phyloP scores from a whole-genome alignment of 2,329 filamentous ascomycete species.

The Ceratocystis lukuohia region DNA sequence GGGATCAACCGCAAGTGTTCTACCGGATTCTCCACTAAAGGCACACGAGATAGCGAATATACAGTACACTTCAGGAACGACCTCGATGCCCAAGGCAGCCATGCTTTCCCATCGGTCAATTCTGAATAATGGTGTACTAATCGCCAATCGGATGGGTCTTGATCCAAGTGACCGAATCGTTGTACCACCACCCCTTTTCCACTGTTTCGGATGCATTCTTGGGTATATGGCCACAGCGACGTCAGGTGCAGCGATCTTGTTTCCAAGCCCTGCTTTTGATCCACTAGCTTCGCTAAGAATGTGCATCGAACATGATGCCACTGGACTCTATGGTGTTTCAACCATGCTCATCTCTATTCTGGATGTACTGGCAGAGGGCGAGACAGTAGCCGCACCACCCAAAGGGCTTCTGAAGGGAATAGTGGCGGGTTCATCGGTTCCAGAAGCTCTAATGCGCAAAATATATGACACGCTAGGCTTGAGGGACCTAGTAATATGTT shows the following conservation, averaged over 20 bases:
- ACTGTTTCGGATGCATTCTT: slow-evolving; percentile 81
- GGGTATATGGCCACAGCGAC: slow-evolving; percentile 96
- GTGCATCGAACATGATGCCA: slow-evolving; percentile 40
- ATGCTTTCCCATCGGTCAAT: slow-evolving; percentile 77
- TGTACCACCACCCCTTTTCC: slow-evolving; percentile 74
- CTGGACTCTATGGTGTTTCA: slow-evolving; percentile 70
- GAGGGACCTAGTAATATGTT: slow-evolving; percentile 78
- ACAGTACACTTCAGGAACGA: slow-evolving; percentile 95
- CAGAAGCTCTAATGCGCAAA: slow-evolving; percentile 63
- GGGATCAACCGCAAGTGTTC: slow-evolving; percentile 27
- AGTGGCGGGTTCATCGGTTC: slow-evolving; percentile 75
- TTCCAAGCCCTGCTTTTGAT: slow-evolving; percentile 78
- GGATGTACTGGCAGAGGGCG: slow-evolving; percentile 49
- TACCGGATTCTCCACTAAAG: slow-evolving; percentile 35
- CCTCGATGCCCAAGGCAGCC: slow-evolving; percentile 77
- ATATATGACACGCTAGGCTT: slow-evolving; percentile 64
- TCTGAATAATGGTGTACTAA: slow-evolving; percentile 79
- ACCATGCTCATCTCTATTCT: slow-evolving; percentile 91
- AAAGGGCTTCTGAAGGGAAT: slow-evolving; percentile 67
- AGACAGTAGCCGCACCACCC: slow-evolving; percentile 24
- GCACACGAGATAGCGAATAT: slow-evolving; percentile 75
- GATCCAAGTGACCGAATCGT: slow-evolving; percentile 61
- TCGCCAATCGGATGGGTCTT: slow-evolving; percentile 75
- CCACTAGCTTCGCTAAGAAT: slow-evolving; percentile 54
- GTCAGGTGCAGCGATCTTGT: slow-evolving; percentile 62